These are phyloP conservation scores for Exophiala sp. DNA, from an alignment of 2,329 filamentous ascomycete genomes.

Conservation along the genomic window DNA sequence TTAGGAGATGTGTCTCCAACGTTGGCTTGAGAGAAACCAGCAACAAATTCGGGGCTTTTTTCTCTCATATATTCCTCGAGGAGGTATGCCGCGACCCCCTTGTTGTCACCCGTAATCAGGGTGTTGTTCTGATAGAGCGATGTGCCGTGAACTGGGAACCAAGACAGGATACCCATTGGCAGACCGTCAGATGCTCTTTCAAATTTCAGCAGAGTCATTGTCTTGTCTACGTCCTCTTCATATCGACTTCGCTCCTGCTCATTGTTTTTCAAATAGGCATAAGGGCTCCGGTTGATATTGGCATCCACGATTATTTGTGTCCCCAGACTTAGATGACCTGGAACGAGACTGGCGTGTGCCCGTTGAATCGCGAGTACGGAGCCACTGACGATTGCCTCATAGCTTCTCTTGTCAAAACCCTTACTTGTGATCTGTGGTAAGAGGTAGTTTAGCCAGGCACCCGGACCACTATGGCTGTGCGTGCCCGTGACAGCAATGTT, in stretches of 20 bases:
- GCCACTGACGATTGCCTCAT: conserved; percentile 83
- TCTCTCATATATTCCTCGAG: conserved; percentile 59
- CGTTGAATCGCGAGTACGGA: conserved; percentile 75
- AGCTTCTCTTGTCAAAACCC: conserved; percentile 83
- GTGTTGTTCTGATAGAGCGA: conserved; percentile 91
- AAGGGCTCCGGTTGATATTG: conserved; percentile 86
- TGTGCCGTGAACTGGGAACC: conserved; percentile 90
- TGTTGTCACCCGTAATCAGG: conserved; percentile 89
- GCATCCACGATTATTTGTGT: conserved; percentile 67
- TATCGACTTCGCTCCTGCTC: conserved; percentile 70
- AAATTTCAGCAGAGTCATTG: conserved; percentile 76
- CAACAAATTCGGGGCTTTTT: conserved; percentile 62
- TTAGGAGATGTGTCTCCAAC: conserved; percentile 92
- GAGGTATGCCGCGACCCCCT: conserved; percentile 82
- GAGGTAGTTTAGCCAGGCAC: conserved; percentile 91
- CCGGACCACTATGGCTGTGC: conserved; percentile 87
- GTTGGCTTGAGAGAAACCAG: conserved; percentile 87
- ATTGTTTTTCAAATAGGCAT: conserved; percentile 83
- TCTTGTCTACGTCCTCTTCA: conserved; percentile 64
- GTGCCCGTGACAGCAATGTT: conserved; percentile 91
- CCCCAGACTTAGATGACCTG: conserved; percentile 69
- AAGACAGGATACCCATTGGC: conserved; percentile 77
- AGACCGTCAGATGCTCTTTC: conserved; percentile 69
- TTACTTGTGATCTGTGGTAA: conserved; percentile 85
- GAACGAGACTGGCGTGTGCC: conserved; percentile 68